A percentile compares a stretch with the other conserved stretches of the same genome.
phyloP scores from a whole-genome alignment of 768 basidiomycete species.

The Phylloporus arenicola region DNA sequence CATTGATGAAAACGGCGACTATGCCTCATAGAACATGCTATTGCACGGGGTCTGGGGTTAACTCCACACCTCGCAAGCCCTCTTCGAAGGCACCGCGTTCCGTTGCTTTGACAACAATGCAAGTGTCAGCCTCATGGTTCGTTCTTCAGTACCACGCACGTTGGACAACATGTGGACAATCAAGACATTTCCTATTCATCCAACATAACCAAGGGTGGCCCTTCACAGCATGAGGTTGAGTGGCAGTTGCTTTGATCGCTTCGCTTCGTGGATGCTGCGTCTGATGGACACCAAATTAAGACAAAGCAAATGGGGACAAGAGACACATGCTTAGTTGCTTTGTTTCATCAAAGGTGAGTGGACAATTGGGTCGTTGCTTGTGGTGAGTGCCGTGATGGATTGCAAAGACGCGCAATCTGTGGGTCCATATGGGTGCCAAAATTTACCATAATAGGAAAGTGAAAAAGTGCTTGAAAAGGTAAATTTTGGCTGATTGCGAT shows the following conservation, averaged over 20 bases:
- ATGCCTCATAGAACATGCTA: too few species aligned
- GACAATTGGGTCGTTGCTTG: too few species aligned
- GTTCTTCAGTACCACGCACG: neutral
- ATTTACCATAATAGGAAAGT: constrained; percentile 22
- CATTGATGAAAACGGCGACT: neutral
- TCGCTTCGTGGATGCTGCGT: neutral
- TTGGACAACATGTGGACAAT: neutral
- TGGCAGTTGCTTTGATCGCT: neutral
- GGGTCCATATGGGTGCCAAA: constrained; percentile 27
- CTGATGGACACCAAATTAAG: neutral
- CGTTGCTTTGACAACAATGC: neutral
- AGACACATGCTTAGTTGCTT: too few species aligned
- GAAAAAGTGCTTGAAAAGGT: constrained; percentile 9
- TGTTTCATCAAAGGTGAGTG: too few species aligned
- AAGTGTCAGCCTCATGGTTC: neutral
- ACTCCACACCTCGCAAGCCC: too few species aligned
- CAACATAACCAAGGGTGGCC: neutral
- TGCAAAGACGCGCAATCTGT: constrained; percentile 17
- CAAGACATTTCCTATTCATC: neutral
- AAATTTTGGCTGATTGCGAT: constrained; percentile 28
- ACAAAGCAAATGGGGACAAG: neutral
- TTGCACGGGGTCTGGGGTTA: too few species aligned
- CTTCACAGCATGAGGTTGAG: neutral
- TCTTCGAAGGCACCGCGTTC: too few species aligned
- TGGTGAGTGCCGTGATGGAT: too few species aligned